phyloP scores from a whole-genome alignment of 2,329 filamentous ascomycete genomes.

The Trichoderma koningiopsis region DNA sequence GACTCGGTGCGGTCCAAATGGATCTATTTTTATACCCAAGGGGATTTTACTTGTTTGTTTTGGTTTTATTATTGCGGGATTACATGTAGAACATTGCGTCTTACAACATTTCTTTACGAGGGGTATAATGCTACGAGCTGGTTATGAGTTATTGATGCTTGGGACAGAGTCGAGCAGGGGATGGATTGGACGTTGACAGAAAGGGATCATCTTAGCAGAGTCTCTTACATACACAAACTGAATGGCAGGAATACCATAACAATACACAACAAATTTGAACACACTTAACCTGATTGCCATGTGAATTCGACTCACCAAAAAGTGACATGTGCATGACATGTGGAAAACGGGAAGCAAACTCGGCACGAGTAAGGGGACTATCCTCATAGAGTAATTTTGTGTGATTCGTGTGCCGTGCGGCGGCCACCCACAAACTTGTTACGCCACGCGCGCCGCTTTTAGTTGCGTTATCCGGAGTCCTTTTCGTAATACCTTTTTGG shows the following conservation, averaged over 20 bases:
- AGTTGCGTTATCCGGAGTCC: not conserved
- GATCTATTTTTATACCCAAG: slow-evolving; percentile 6
- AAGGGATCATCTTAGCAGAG: not conserved
- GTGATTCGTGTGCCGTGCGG: slow-evolving; percentile 3
- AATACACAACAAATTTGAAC: slow-evolving; percentile 7
- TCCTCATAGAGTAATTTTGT: not conserved
- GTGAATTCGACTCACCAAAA: not conserved
- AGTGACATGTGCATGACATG: not conserved
- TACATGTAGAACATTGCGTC: slow-evolving; percentile 11
- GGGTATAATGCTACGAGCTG: slow-evolving; percentile 7
- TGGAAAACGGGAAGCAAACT: not conserved
- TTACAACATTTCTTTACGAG: not conserved
- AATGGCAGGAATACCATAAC: slow-evolving; percentile 45
- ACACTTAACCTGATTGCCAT: not conserved
- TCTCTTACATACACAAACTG: slow-evolving; percentile 31
- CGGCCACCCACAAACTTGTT: not conserved
- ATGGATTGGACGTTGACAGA: slow-evolving; percentile 1
- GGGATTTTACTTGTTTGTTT: not conserved
- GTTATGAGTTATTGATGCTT: slow-evolving; percentile 1
- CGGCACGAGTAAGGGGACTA: not conserved
- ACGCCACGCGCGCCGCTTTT: slow-evolving; percentile 8
- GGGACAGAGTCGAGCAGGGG: not conserved
- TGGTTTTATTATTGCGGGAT: not conserved
- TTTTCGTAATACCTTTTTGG: not conserved
- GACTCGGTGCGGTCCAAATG: not conserved